phyloP scores from a whole-genome alignment of 768 basidiomycete genomes.

The Leucocoprinus leucothites region DNA sequence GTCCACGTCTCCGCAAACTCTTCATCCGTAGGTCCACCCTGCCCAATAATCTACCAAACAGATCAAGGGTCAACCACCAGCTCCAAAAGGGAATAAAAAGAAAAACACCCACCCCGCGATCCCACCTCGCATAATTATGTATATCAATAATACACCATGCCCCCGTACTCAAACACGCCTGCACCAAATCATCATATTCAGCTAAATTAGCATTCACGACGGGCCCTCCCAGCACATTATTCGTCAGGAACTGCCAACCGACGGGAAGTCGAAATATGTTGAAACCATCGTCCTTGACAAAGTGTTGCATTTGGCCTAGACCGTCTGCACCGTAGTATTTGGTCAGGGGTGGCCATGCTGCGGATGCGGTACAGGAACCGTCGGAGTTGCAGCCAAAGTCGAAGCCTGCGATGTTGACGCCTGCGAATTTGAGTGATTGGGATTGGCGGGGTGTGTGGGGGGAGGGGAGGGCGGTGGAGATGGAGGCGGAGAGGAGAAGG shows the following conservation, averaged over 20 bases:
- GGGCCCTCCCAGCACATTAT: constrained; percentile 32
- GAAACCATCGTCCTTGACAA: constrained; percentile 50
- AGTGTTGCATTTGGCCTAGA: constrained; percentile 60
- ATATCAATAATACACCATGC: constrained; percentile 55
- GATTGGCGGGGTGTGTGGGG: constrained; percentile 24
- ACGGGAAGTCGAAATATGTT: constrained; percentile 60
- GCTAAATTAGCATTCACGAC: constrained; percentile 42
- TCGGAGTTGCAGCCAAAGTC: constrained; percentile 50
- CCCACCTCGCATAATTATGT: constrained; percentile 60
- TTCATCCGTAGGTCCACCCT: constrained; percentile 56
- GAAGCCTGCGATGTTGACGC: constrained; percentile 55
- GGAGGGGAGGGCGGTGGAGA: constrained; percentile 14
- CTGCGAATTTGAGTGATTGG: constrained; percentile 34
- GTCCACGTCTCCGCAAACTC: constrained; percentile 53
- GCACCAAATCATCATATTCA: constrained; percentile 50
- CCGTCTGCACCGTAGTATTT: constrained; percentile 43
- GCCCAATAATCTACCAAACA: constrained; percentile 47
- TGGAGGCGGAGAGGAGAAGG: constrained; percentile 4
- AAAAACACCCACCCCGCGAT: constrained; percentile 31
- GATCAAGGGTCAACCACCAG: neutral
- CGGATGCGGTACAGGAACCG: constrained; percentile 36
- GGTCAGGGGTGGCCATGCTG: constrained; percentile 41
- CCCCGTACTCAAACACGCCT: constrained; percentile 45
- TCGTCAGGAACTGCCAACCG: constrained; percentile 54
- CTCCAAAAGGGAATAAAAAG: neutral